Conservation (phyloP, 371 early-diverging fungal genomes). For the Synchytrium microbalum region DNA sequence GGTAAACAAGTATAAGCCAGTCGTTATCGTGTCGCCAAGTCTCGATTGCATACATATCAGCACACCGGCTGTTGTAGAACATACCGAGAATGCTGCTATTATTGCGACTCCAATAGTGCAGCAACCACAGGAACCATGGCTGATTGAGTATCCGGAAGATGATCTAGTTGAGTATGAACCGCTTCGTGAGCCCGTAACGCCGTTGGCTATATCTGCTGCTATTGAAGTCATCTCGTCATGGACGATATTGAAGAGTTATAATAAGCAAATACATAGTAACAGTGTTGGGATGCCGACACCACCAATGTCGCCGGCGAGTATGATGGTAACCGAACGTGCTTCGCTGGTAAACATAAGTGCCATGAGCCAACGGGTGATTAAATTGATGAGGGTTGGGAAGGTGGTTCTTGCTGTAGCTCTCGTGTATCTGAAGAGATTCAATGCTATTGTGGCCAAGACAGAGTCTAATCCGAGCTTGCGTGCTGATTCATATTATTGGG, state of each 20-base stretch:
- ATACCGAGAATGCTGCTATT: not conserved
- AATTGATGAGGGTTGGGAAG: not conserved
- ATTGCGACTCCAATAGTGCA: not conserved
- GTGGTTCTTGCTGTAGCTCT: not conserved
- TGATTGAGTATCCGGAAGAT: not conserved
- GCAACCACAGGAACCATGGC: not conserved
- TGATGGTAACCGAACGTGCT: not conserved
- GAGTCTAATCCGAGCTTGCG: not conserved
- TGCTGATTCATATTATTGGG: not conserved
- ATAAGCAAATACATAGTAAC: not conserved
- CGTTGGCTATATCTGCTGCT: not conserved
- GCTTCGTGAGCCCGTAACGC: not conserved
- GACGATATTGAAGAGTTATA: not conserved
- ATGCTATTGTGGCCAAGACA: not conserved
- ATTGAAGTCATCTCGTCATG: not conserved
- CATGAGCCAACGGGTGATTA: not conserved
- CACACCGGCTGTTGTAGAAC: not conserved
- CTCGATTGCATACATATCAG: not conserved
- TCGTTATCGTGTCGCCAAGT: too few species aligned
- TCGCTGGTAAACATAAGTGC: not conserved
- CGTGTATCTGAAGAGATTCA: not conserved
- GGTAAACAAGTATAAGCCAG: not conserved
- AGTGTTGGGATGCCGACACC: not conserved
- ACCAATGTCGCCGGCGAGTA: not conserved
- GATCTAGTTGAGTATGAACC: too few species aligned